Base-by-base conservation (phyloP, 2,329 filamentous ascomycete genomes). In the Cladosporium sphaerospermum region DNA sequence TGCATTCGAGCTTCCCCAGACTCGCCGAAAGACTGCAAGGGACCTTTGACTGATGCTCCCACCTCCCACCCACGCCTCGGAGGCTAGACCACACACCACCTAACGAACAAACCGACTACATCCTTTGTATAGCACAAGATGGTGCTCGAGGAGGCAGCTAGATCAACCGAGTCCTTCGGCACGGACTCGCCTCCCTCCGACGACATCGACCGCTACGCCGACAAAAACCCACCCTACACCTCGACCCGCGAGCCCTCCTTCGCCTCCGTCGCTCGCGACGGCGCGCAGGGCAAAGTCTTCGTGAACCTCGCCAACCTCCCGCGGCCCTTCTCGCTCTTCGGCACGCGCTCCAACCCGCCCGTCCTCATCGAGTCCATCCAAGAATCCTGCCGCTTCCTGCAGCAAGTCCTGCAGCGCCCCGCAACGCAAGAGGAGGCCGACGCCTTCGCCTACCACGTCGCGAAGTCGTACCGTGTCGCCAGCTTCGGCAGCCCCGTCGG, bases 391-490 rank as follows among this genome's bases (percentile, higher is more conserved):
- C 61, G 44, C 56, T 68, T 60, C 55, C 62, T 59, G 2, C 54
- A 57, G 36, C 37, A 62, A 31, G 61, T 69, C 10, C 52, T 75
- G 9, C 62, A 67, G 4, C 67, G 74, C 9, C 63, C 67, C 1
- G 46, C 75, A 10, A 65, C 64, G 5, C 62, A 68, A 16, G 68
- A 72, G 10, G 74, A 77, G 60, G 64, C 69, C 6, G 70, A 74
- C 47, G 71, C 72, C 0, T 59, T 76, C 10, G 69, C 71, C 9
- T 69, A 59, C 52, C 69, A 75, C 54, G 61, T 70, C 28, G 68
- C 71, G 18, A 65, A 70, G 40, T 63, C 65, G 4, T 60, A 73
- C 33, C 60, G 68, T 36, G 66, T 66, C 4, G 69, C 67, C 9
- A 70, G 66, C 14, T 75, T 70, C 54, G 72, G 69, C 32, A 57